phyloP scores from a whole-genome alignment of 495 filamentous ascomycete genomes.

The Trichodelitschia bisporula region DNA sequence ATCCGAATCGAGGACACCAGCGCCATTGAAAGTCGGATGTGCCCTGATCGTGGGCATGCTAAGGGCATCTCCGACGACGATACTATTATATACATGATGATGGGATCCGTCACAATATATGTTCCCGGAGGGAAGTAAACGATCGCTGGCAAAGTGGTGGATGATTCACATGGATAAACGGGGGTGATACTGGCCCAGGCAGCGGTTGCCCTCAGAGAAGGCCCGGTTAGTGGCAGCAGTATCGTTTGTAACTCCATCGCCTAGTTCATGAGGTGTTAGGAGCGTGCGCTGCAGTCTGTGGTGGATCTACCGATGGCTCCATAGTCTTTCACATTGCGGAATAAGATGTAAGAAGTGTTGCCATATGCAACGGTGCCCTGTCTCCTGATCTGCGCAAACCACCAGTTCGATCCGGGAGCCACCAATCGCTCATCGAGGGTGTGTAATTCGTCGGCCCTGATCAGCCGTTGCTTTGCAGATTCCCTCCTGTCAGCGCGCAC shows the following conservation, averaged over 20 bases:
- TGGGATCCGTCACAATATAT: constrained; percentile 9
- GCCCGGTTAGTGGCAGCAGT: constrained; percentile 75
- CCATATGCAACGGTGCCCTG: constrained; percentile 1
- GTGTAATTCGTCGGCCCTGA: too few relatives aligned
- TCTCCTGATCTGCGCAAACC: constrained; percentile 1
- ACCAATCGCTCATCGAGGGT: too few relatives aligned
- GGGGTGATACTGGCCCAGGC: constrained; percentile 24
- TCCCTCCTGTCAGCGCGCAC: too few relatives aligned
- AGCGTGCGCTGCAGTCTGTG: neutral
- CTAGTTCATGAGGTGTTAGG: constrained; percentile 12
- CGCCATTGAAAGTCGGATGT: constrained; percentile 11
- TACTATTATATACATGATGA: constrained; percentile 18
- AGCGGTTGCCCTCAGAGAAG: constrained; percentile 51
- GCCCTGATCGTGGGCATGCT: constrained; percentile 17
- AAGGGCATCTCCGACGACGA: constrained; percentile 18
- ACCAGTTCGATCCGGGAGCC: neutral
- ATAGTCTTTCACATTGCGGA: constrained; percentile 61
- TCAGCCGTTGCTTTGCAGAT: too few relatives aligned
- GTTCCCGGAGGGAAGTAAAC: constrained; percentile 16
- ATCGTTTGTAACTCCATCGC: constrained; percentile 63
- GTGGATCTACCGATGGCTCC: constrained; percentile 7
- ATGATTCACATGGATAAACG: constrained; percentile 48
- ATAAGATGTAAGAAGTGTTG: constrained; percentile 35
- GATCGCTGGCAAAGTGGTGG: constrained; percentile 32
- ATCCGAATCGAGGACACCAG: constrained; percentile 16